A percentile compares a stretch with the other conserved stretches of the same genome.
phyloP scores from a whole-genome alignment of 352 stramenopile species.

The Phytophthora agathidicida region DNA sequence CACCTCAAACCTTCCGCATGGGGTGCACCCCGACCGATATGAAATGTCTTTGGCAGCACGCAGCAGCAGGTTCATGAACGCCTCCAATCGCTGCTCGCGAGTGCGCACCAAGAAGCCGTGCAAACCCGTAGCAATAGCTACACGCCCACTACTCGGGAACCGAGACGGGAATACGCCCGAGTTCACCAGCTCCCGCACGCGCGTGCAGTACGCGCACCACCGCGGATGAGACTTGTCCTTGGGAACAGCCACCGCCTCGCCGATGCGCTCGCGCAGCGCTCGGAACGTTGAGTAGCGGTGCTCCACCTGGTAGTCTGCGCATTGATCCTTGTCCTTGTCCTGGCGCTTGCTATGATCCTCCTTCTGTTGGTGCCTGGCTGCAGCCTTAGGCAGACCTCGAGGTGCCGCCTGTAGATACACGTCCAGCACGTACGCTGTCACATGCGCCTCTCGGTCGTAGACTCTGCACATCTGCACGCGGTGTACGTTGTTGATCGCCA shows the following conservation, averaged over 20 bases:
- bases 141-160: conserved; percentile 10
- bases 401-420: conserved; percentile 50
- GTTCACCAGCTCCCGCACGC: conserved; percentile 41
- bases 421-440: conserved; percentile 57
- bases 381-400: conserved; percentile 41
- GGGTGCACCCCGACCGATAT: conserved; percentile 41
- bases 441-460: conserved; percentile 35
- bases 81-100: conserved; percentile 33
- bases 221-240: conserved; percentile 45
- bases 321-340: conserved; percentile 20
- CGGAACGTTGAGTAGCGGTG: conserved; percentile 66
- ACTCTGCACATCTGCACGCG: conserved; percentile 48
- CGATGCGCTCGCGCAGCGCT: conserved; percentile 38
- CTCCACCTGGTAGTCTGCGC: conserved; percentile 51
- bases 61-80: conserved; percentile 54
- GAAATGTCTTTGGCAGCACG: conserved; percentile 45
- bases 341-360: conserved; percentile 16
- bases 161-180: conserved; percentile 52
- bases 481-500: conserved; percentile 68
- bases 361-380: not conserved
- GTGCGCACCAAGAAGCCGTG: conserved; percentile 19
- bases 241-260: conserved; percentile 12
- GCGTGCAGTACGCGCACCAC: conserved; percentile 60
- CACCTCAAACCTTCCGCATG: conserved; percentile 49
- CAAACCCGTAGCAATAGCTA: conserved; percentile 18